Conservation (phyloP, 2,329 filamentous ascomycete species). For the Nannizziopsis barbatae region DNA sequence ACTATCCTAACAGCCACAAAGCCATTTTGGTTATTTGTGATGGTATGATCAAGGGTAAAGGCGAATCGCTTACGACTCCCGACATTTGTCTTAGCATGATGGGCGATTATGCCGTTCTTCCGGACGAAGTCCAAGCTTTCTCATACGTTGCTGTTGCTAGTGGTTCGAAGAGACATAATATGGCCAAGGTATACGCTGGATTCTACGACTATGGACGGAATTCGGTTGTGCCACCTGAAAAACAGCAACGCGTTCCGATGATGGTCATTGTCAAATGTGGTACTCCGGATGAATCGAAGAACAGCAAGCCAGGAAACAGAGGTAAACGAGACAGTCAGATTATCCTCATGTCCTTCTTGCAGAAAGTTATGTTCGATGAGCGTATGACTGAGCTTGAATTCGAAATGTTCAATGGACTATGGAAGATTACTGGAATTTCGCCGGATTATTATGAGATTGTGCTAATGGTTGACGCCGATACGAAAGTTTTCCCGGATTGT, state of each 20-base stretch:
- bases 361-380: slow-evolving; percentile 99
- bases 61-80: slow-evolving; percentile 74
- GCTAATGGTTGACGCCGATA: slow-evolving; percentile 98
- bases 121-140: slow-evolving; percentile 74
- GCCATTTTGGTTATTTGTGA: slow-evolving; percentile 93
- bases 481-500: slow-evolving; percentile 97
- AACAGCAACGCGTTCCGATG: slow-evolving; percentile 96
- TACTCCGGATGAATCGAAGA: slow-evolving; percentile 70
- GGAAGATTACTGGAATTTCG: slow-evolving; percentile 96
- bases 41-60: slow-evolving; percentile 92
- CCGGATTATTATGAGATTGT: slow-evolving; percentile 97
- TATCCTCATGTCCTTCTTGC: slow-evolving; percentile 96
- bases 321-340: slow-evolving; percentile 99
- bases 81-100: slow-evolving; percentile 89
- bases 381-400: slow-evolving; percentile 99
- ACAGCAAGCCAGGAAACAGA: slow-evolving; percentile 86
- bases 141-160: slow-evolving; percentile 95
- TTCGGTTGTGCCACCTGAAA: slow-evolving; percentile 67
- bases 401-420: slow-evolving; percentile 98
- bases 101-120: slow-evolving; percentile 71
- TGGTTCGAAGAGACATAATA: slow-evolving; percentile 96
- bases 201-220: slow-evolving; percentile 92
- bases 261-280: slow-evolving; percentile 93
- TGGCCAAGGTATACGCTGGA: slow-evolving; percentile 95
- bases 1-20: slow-evolving; percentile 99